Percentiles rank a stretch among this genome's conserved stretches.
Conservation (phyloP, 345 rosid genomes). For the Clarkia xantiana region DNA sequence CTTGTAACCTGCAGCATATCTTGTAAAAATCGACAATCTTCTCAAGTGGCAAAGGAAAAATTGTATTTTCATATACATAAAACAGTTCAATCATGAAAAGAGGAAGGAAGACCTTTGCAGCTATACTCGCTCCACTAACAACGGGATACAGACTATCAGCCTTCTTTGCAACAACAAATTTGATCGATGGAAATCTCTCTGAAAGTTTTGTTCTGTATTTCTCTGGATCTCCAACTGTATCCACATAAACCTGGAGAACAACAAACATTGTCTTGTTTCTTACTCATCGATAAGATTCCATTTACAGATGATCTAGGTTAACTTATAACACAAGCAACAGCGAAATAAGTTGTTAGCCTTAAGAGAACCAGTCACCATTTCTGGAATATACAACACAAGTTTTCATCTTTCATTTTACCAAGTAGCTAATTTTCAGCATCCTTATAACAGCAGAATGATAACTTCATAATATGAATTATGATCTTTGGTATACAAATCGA, state of each 20-base stretch:
- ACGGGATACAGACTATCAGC: conserved; percentile 96
- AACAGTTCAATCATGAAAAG: not conserved
- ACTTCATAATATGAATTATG: no score
- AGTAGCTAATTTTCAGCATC: no score
- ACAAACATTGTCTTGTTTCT: no score
- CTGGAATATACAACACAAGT: no score
- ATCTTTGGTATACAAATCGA: no score
- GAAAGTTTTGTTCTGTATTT: conserved; percentile 66
- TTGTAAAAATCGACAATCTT: conserved; percentile 6
- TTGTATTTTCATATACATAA: not conserved
- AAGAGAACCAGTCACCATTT: no score
- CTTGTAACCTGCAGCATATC: conserved; percentile 56
- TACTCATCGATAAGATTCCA: no score
- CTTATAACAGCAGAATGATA: no score
- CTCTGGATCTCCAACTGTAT: conserved; percentile 88
- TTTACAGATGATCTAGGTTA: no score
- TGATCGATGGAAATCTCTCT: conserved; percentile 66
- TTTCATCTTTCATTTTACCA: no score
- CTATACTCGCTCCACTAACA: conserved; percentile 95
- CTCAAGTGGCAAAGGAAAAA: not conserved
- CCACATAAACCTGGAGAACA: conserved; percentile 56
- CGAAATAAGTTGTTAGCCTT: no score
- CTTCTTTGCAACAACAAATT: conserved; percentile 86
- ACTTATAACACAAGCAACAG: no score
- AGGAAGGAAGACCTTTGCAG: conserved; percentile 72